Base-by-base conservation (phyloP, 2,329 filamentous ascomycete species). In the Curvularia sp. region DNA sequence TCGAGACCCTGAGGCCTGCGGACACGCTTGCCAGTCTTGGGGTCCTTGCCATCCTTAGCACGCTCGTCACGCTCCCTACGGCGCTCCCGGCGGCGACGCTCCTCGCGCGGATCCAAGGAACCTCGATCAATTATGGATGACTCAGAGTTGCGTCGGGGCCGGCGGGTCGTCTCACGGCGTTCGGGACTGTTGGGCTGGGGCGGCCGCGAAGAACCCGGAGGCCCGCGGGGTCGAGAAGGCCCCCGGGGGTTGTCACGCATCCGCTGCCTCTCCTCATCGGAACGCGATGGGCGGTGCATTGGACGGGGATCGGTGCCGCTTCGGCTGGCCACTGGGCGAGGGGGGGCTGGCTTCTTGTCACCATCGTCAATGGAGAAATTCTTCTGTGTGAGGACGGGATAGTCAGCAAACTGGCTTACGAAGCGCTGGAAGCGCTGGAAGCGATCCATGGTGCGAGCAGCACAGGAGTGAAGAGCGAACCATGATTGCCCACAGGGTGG, bases 131-230 rank as follows among this genome's bases (percentile, higher is more conserved):
- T 80, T 45, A 91, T 80, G 0, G 91, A 94, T 0, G 90, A 92
- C 57, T 94, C 91, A 2, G 91, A 94, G 75, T 93, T 93, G 67
- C 91, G 86, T 67, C 90, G 86, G 18, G 84, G 83, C 19, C 88
- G 84, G 55, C 83, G 79, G 12, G 45, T 81, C 9, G 28, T 79
- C 47, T 78, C 75, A 38, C 76, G 74, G 53, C 80, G 78, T 56
- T 72, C 79, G 7, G 72, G 74, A 59, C 74, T 76, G 60, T 61
- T 65, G 19, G 61, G 72, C 61, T 59, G 75, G 18, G 61, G 67
- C 65, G 67, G 78, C 66, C 71, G 74, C 48, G 76, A 72, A 58
- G 76, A 72, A 59, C 78, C 72, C 49, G 77, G 73, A 45, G 67
- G 76, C 57, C 68, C 78, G 68, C 67, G 75, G 70, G 73, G 77